phyloP scores from a whole-genome alignment of 108 stramenopile genomes.

The Parmales sp. region DNA sequence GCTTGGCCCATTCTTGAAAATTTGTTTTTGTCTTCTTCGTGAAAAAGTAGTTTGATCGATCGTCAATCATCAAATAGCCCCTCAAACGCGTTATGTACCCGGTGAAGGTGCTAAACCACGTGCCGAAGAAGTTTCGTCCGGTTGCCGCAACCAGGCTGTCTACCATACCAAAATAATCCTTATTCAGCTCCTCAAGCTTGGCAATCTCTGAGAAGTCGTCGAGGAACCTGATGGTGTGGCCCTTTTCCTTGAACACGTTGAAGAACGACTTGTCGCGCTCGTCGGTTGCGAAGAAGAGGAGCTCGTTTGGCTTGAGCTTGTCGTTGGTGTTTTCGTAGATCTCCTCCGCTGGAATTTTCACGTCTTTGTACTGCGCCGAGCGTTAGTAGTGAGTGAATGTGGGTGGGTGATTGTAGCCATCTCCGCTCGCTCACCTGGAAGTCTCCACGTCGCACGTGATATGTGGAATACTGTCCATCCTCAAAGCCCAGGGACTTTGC shows the following conservation, averaged over 20 bases:
- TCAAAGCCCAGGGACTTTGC: too few species aligned
- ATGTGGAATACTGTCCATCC: too few species aligned
- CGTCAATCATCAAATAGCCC: constrained; percentile 44
- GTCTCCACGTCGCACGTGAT: too few species aligned
- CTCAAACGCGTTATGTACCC: constrained; percentile 76
- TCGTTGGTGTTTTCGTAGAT: constrained; percentile 40
- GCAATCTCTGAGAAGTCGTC: constrained; percentile 54
- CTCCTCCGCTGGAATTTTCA: constrained; percentile 40
- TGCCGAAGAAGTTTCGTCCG: constrained; percentile 33
- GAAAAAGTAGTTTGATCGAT: constrained; percentile 35
- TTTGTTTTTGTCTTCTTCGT: too few species aligned
- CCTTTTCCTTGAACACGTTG: constrained; percentile 38
- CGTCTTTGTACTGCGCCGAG: constrained; percentile 49
- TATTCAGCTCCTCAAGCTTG: constrained; percentile 26
- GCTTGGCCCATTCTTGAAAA: too few species aligned
- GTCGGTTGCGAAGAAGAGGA: constrained; percentile 77
- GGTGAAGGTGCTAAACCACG: constrained; percentile 63
- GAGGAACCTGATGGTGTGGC: constrained; percentile 56
- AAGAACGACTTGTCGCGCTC: constrained; percentile 70
- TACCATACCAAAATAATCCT: constrained; percentile 71
- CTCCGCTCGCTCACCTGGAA: constrained; percentile 30
- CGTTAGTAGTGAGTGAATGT: neutral
- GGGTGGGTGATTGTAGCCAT: neutral
- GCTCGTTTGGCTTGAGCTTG: constrained; percentile 39
- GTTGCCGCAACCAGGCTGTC: constrained; percentile 68